Conservation (phyloP, 2,329 filamentous ascomycete genomes). For the Penicillium sp. region DNA sequence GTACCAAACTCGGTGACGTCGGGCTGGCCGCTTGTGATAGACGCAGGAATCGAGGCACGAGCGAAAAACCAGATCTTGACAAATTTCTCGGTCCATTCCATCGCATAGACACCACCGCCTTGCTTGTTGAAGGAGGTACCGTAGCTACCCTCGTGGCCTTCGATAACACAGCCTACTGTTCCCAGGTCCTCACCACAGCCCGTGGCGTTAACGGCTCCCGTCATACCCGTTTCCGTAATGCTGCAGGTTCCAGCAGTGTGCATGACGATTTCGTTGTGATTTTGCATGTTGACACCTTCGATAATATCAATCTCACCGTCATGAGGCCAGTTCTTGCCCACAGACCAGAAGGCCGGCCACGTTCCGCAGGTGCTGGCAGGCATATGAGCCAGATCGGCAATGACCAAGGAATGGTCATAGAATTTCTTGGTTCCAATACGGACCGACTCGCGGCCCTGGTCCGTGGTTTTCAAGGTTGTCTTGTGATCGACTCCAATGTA, state of each 20-base stretch:
- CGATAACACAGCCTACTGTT: conserved; percentile 37
- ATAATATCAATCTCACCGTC: conserved; percentile 49
- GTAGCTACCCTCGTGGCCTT: conserved; percentile 39
- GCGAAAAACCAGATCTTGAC: conserved; percentile 51
- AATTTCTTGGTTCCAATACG: conserved; percentile 41
- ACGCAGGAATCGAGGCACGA: conserved; percentile 39
- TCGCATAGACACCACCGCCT: conserved; percentile 46
- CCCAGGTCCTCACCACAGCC: conserved; percentile 44
- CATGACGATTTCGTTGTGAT: conserved; percentile 43
- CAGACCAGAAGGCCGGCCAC: conserved; percentile 48
- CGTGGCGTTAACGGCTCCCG: conserved; percentile 43
- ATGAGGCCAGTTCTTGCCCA: conserved; percentile 38
- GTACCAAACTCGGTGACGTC: conserved; percentile 43
- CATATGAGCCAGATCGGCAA: conserved; percentile 46
- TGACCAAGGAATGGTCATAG: conserved; percentile 43
- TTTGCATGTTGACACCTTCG: conserved; percentile 46
- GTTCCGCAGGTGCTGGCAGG: conserved; percentile 45
- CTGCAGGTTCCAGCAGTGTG: conserved; percentile 44
- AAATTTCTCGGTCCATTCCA: conserved; percentile 42
- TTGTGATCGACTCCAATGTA: conserved; percentile 44
- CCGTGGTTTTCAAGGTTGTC: conserved; percentile 31
- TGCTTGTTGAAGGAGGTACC: conserved; percentile 50
- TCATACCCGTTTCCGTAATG: conserved; percentile 42
- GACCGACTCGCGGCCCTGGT: conserved; percentile 39
- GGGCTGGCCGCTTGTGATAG: conserved; percentile 40